phyloP scores from a whole-genome alignment of 1,139 yeast genomes.

The Diutina neorugosa region DNA sequence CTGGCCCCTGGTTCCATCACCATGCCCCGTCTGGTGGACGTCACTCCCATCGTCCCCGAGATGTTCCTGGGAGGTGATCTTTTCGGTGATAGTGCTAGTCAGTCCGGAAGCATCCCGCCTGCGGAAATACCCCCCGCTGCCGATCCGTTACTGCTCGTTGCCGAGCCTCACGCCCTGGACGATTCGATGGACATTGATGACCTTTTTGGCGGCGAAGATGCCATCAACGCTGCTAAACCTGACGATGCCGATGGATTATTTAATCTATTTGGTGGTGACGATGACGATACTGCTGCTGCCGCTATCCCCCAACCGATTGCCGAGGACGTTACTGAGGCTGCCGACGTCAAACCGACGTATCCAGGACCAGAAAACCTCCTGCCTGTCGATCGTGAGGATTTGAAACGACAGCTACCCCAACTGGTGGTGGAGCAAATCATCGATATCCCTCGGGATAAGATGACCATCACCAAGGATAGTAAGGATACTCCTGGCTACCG shows the following conservation, averaged over 20 bases:
- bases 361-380: background rate
- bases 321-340: background rate
- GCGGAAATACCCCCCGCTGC: background rate
- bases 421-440: constrained; percentile 11
- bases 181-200: constrained; percentile 2
- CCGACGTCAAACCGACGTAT: background rate
- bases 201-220: background rate
- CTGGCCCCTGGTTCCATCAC: background rate
- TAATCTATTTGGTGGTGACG: background rate
- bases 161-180: background rate
- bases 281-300: background rate
- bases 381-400: background rate
- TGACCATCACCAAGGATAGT: constrained; percentile 14
- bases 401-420: background rate
- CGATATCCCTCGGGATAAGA: constrained; percentile 49
- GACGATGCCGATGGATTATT: background rate
- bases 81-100: background rate
- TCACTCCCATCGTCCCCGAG: background rate
- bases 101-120: background rate
- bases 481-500: constrained; percentile 39
- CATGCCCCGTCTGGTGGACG: background rate
- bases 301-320: too few species aligned
- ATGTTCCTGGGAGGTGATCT: background rate
- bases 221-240: background rate
- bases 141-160: background rate